These are phyloP conservation scores for Naganishia randhawae DNA, from an alignment of 768 basidiomycete species.

Conservation along the genomic window DNA sequence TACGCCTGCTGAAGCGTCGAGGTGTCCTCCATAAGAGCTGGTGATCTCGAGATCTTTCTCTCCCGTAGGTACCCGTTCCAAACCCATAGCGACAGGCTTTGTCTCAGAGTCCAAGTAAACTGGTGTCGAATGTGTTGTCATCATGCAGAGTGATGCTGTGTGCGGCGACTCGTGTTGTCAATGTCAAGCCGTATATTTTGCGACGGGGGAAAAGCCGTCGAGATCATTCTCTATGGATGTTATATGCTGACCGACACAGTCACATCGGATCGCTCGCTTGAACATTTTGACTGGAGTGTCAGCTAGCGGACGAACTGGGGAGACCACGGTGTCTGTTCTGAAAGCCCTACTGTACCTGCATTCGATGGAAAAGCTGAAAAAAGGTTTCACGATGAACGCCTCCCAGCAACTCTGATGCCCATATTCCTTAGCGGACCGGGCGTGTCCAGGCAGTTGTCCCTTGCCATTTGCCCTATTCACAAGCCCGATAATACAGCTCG, in stretches of 20 bases:
- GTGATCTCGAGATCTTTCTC: constrained; percentile 12
- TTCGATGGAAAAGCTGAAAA: not conserved
- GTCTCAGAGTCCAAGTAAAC: not conserved
- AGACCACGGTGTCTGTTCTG: not conserved
- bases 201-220: not conserved
- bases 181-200: not conserved
- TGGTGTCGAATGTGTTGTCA: not conserved
- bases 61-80: not conserved
- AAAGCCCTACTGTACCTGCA: not conserved
- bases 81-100: not conserved
- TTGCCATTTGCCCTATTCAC: not conserved
- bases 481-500: not conserved
- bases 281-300: not conserved
- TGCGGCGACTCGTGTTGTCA: not conserved
- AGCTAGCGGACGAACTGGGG: not conserved
- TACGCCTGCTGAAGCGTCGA: not conserved
- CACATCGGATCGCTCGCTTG: not conserved
- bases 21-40: not conserved
- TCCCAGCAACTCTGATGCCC: no score
- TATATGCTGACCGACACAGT: not conserved
- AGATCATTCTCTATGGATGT: not conserved
- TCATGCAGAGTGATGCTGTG: not conserved
- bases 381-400: not conserved
- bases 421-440: not conserved
- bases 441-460: not conserved